Conservation (phyloP, 2,329 filamentous ascomycete genomes). For the Chaetomiaceae sp. region DNA sequence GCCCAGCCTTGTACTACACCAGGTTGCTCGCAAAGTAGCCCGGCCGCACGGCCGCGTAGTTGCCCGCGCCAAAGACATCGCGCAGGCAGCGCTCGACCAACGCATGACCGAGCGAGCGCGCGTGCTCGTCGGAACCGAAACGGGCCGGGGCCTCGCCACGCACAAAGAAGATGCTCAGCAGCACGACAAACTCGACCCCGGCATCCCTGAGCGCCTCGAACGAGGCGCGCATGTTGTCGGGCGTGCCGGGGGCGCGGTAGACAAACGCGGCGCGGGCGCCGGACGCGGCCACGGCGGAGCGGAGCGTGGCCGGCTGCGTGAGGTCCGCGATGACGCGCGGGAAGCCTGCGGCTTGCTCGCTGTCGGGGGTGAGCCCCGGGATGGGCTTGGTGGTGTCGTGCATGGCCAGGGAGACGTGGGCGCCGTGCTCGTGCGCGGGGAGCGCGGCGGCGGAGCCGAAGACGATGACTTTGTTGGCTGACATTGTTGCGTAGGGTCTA, state of each 20-base stretch:
- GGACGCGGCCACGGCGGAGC: conserved; percentile 34
- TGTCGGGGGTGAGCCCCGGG: conserved; percentile 16
- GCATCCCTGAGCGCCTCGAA: conserved; percentile 38
- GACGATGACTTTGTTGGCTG: conserved; percentile 32
- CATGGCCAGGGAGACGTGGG: conserved; percentile 43
- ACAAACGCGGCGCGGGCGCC: conserved; percentile 43
- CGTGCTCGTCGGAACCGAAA: conserved; percentile 27
- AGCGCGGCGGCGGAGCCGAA: conserved; percentile 40
- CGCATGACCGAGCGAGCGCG: conserved; percentile 38
- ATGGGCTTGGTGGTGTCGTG: conserved; percentile 39
- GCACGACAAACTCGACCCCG: conserved; percentile 38
- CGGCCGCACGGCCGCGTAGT: conserved; percentile 37
- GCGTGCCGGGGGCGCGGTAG: conserved; percentile 32
- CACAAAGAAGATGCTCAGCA: conserved; percentile 38
- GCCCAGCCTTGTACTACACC: conserved; percentile 22
- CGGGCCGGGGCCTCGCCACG: conserved; percentile 21
- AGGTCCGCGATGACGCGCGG: conserved; percentile 27
- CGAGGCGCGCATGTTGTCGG: conserved; percentile 35
- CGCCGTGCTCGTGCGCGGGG: conserved; percentile 35
- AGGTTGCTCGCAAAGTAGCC: conserved; percentile 40
- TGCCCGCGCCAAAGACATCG: conserved; percentile 33
- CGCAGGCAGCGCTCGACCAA: conserved; percentile 38
- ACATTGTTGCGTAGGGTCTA: no score
- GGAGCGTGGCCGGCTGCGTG: conserved; percentile 34
- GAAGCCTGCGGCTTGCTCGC: conserved; percentile 7